phyloP scores from a whole-genome alignment of 2,329 filamentous ascomycete species.

The Diaporthe nobilis region DNA sequence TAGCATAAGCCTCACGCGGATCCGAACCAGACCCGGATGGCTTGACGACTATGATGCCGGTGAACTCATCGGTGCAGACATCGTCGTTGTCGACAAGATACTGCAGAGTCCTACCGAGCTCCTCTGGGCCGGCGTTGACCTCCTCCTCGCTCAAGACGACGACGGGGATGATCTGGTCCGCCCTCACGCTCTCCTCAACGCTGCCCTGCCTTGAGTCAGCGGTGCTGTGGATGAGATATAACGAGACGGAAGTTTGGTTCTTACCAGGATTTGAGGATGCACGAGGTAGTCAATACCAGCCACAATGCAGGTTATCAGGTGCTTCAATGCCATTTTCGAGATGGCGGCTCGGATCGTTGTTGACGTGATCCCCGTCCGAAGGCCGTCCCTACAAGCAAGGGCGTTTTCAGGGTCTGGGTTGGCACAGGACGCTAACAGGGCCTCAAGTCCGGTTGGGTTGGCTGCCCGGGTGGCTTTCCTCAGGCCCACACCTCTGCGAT shows the following conservation, averaged over 20 bases:
- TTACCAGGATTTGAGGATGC: constrained; percentile 55
- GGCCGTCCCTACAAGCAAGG: background rate
- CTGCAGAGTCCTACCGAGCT: constrained; percentile 53
- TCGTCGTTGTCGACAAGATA: constrained; percentile 54
- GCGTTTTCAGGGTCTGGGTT: constrained; percentile 2
- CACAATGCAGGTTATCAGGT: constrained; percentile 50
- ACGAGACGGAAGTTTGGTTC: background rate
- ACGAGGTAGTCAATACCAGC: constrained; percentile 57
- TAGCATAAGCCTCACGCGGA: background rate
- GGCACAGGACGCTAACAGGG: background rate
- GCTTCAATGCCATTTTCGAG: constrained; percentile 39
- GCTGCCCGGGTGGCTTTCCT: background rate
- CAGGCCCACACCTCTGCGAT: background rate
- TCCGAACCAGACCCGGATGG: constrained; percentile 45
- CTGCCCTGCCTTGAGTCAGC: constrained; percentile 50
- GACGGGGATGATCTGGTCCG: constrained; percentile 57
- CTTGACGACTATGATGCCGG: constrained; percentile 57
- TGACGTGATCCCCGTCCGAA: constrained; percentile 5
- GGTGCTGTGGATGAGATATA: background rate
- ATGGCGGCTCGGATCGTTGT: constrained; percentile 23
- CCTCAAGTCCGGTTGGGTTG: background rate
- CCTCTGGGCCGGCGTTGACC: constrained; percentile 49
- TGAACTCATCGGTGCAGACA: constrained; percentile 57
- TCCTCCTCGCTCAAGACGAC: constrained; percentile 56
- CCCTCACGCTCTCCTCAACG: constrained; percentile 58